phyloP scores from a whole-genome alignment of 78 protist species.

The Cavenderia fasciculata region DNA sequence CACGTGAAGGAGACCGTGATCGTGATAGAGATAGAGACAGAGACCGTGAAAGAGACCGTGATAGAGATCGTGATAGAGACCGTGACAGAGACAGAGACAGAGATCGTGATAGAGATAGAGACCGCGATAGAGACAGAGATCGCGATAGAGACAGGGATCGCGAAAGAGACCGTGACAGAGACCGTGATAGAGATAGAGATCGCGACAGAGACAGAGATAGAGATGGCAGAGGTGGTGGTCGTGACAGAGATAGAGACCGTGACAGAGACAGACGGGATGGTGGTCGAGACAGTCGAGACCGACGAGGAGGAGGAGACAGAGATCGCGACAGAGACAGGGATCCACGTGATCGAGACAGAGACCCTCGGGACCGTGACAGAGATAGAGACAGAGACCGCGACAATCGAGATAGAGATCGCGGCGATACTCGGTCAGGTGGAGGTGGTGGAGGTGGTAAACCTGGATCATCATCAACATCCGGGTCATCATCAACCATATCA shows the following conservation, averaged over 20 bases:
- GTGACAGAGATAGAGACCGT: neutral
- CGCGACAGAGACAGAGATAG: constrained; percentile 7
- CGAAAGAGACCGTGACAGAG: constrained; percentile 29
- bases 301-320: neutral
- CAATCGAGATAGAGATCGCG: no score
- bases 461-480: no score
- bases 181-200: no score
- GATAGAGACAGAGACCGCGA: neutral
- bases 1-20: constrained; percentile 29
- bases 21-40: neutral
- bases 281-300: neutral
- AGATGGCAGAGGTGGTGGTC: neutral
- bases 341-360: neutral
- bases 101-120: constrained; percentile 10
- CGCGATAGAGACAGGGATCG: constrained; percentile 18
- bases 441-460: no score
- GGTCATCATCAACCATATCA: no score
- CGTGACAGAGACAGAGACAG: neutral
- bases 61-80: neutral
- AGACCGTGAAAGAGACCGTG: constrained; percentile 14
- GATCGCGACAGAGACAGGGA: neutral
- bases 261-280: neutral
- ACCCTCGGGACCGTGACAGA: neutral
- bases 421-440: no score
- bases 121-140: constrained; percentile 31